Percentiles rank a stretch among this genome's conserved stretches.
phyloP scores from a whole-genome alignment of 306 rosid species.

The Myrica gale region DNA sequence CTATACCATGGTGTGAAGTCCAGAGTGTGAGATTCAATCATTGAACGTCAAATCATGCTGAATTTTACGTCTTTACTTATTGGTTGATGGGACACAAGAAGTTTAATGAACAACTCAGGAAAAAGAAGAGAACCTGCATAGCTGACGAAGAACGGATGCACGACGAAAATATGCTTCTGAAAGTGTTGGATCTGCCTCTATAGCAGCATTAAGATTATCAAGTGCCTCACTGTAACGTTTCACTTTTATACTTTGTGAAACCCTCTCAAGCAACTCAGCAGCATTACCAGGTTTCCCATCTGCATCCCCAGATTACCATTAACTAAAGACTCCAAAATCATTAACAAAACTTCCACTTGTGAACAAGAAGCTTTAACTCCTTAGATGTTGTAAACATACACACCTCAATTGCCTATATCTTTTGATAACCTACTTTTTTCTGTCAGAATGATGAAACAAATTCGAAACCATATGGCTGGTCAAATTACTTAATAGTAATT shows the following conservation, averaged over 20 bases:
- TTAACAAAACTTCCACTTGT: conserved; percentile 3
- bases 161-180: conserved; percentile 86
- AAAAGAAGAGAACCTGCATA: conserved; percentile 69
- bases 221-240: conserved; percentile 86
- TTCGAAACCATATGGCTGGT: neutral
- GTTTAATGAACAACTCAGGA: neutral
- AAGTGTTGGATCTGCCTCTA: conserved; percentile 82
- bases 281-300: conserved; percentile 66
- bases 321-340: conserved; percentile 15
- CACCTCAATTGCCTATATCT: neutral
- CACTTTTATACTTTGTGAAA: conserved; percentile 71
- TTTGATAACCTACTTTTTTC: neutral
- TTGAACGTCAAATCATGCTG: neutral
- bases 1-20: no score
- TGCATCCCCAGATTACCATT: conserved; percentile 34
- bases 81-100: neutral
- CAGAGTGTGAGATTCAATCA: no score
- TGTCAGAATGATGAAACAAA: neutral
- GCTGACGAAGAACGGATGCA: conserved; percentile 80
- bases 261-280: conserved; percentile 81
- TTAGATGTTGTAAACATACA: neutral
- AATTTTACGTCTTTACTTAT: neutral
- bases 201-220: conserved; percentile 92
- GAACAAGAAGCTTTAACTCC: neutral
- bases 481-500: no score